phyloP scores from a whole-genome alignment of 73 alveolate genomes.

The Paramecium sexaurelia region DNA sequence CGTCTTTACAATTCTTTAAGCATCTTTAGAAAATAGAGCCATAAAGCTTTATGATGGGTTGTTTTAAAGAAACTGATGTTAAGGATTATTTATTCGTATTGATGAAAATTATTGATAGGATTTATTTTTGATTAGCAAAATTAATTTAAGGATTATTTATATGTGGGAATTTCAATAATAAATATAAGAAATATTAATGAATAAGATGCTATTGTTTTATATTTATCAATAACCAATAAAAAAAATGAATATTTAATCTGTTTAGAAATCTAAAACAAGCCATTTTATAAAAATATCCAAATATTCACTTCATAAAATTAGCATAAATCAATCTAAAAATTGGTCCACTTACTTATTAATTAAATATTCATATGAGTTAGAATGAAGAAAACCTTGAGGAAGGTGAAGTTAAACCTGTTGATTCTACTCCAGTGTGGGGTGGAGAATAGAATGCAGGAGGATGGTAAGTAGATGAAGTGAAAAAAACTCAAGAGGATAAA shows the following conservation, averaged over 20 bases:
- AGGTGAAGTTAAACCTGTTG: constrained; percentile 28
- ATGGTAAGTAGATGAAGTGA: constrained; percentile 14
- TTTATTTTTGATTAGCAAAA: neutral
- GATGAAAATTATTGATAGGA: neutral
- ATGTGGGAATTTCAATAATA: neutral
- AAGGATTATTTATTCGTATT: neutral
- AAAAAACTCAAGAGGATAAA: neutral
- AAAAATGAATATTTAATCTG: neutral
- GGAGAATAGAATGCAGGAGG: neutral
- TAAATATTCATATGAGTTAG: constrained; percentile 12
- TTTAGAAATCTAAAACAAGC: neutral
- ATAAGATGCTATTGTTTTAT: neutral
- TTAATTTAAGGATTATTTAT: neutral
- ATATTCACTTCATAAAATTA: constrained; percentile 30
- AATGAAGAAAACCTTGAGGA: neutral
- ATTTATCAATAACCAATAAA: neutral
- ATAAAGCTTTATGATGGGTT: no score
- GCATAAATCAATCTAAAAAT: constrained; percentile 16
- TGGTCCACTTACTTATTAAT: neutral
- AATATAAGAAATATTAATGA: neutral
- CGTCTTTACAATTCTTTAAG: no score
- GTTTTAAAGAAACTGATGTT: neutral
- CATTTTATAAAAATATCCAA: neutral
- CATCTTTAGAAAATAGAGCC: no score
- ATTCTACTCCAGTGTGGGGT: constrained; percentile 18